A percentile compares a stretch with the other conserved stretches of the same genome.
Conservation (phyloP, 2,329 filamentous ascomycete species). For the Macrophomina pseudophaseolina region DNA sequence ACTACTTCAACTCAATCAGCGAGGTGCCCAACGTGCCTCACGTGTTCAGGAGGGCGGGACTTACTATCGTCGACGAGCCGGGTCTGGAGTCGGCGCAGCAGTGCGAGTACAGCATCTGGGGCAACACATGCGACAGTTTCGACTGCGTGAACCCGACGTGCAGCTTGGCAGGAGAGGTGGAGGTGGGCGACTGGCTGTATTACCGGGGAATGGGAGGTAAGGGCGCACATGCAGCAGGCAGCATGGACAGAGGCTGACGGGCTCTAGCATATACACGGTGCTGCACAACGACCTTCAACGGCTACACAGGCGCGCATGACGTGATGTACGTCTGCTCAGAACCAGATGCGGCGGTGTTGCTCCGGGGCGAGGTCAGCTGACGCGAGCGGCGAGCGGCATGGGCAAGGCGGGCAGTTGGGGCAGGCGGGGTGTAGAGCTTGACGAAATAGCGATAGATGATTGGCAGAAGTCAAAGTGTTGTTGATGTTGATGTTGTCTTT, state of each 20-base stretch:
- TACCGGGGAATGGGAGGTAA: slow-evolving; percentile 85
- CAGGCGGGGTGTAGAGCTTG: not conserved
- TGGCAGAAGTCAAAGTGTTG: too few relatives aligned
- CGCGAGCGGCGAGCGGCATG: not conserved
- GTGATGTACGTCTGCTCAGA: slow-evolving; percentile 91
- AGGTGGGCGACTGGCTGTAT: slow-evolving; percentile 93
- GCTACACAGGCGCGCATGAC: slow-evolving; percentile 85
- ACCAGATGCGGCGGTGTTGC: slow-evolving; percentile 74
- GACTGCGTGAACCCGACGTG: slow-evolving; percentile 84
- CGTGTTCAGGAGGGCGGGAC: slow-evolving; percentile 66
- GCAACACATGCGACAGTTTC: slow-evolving; percentile 92
- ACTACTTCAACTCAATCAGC: slow-evolving; percentile 96
- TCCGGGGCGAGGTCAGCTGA: slow-evolving; percentile 41
- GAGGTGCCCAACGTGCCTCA: slow-evolving; percentile 85
- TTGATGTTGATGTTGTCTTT: not conserved
- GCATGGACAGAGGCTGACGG: slow-evolving; percentile 1
- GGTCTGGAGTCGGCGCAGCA: not conserved
- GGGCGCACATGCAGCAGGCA: not conserved
- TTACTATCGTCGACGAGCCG: slow-evolving; percentile 65
- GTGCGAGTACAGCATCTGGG: slow-evolving; percentile 81
- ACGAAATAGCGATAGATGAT: not conserved
- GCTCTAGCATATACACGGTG: slow-evolving; percentile 81
- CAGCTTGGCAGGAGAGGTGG: slow-evolving; percentile 72
- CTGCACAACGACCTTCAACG: slow-evolving; percentile 92
- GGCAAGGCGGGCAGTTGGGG: not conserved